Conservation (phyloP, 495 filamentous ascomycete species). For the Hypoxylon subgilvum region DNA sequence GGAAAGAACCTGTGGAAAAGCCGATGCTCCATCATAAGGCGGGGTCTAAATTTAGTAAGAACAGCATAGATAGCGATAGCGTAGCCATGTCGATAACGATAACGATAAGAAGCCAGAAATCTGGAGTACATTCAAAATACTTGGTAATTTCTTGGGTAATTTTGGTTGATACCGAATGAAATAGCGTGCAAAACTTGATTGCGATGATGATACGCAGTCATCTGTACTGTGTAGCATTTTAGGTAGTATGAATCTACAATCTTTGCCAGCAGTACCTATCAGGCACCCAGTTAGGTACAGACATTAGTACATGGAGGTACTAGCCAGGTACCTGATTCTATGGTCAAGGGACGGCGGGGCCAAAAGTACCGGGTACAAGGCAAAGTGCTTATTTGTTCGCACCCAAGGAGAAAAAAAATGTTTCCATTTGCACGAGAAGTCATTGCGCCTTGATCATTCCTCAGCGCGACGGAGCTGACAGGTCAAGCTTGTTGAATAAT, state of each 20-base stretch:
- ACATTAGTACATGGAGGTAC: too few species aligned
- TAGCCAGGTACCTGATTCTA: too few species aligned
- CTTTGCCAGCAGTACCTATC: too few species aligned
- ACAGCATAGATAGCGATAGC: background rate
- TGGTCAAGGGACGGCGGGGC: slow-evolving; percentile 2
- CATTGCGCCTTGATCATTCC: slow-evolving; percentile 7
- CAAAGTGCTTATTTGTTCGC: slow-evolving; percentile 8
- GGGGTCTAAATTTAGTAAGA: background rate
- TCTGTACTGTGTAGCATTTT: too few species aligned
- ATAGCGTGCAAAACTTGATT: too few species aligned
- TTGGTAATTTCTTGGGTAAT: background rate
- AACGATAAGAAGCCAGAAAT: slow-evolving; percentile 1
- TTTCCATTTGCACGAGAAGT: slow-evolving; percentile 25
- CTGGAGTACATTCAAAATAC: background rate
- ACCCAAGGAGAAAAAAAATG: too few species aligned
- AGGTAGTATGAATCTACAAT: too few species aligned
- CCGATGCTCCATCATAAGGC: background rate
- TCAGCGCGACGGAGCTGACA: slow-evolving; percentile 6
- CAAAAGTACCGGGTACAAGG: slow-evolving; percentile 12
- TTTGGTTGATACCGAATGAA: too few species aligned
- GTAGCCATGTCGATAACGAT: background rate
- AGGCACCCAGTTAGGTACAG: too few species aligned
- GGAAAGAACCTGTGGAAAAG: too few species aligned
- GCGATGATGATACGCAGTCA: too few species aligned
- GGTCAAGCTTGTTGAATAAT: background rate